These are phyloP conservation scores for Achaetomium macrosporum DNA, from an alignment of 2,329 filamentous ascomycete species.

Conservation along the genomic window DNA sequence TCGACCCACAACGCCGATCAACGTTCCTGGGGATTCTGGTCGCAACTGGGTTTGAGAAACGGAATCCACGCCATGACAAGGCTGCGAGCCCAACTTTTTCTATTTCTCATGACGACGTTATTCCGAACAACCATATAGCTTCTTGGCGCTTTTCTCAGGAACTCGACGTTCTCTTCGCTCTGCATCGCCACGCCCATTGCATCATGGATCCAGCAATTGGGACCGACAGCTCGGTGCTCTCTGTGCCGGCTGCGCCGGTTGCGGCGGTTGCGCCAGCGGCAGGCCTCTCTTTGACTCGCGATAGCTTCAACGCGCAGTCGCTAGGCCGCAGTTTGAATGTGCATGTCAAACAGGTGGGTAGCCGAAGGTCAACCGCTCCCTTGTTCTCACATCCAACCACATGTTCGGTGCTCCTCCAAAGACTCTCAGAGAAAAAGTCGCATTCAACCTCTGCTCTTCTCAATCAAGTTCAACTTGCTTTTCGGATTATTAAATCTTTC, in stretches of 20 bases:
- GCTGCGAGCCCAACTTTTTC: neutral
- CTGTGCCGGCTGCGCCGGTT: slow-evolving; percentile 6
- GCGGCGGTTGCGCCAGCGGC: slow-evolving; percentile 19
- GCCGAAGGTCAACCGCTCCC: neutral
- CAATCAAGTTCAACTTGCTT: neutral
- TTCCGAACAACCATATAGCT: neutral
- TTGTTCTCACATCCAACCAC: neutral
- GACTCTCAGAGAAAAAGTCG: neutral
- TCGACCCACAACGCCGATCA: neutral
- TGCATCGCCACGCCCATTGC: neutral
- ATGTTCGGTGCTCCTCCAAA: no score
- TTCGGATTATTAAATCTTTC: neutral
- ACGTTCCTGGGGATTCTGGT: neutral
- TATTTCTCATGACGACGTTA: neutral
- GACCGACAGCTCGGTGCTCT: neutral
- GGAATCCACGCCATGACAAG: neutral
- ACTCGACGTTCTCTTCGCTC: neutral
- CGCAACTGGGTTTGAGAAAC: neutral
- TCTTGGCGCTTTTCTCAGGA: neutral
- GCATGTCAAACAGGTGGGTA: slow-evolving; percentile 61
- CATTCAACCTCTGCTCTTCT: neutral
- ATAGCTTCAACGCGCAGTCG: slow-evolving; percentile 57
- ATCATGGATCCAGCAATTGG: slow-evolving; percentile 5
- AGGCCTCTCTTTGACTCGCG: slow-evolving; percentile 35
- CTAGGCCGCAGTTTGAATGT: slow-evolving; percentile 59